These are phyloP conservation scores for Cyberlindnera americana DNA, from an alignment of 805 yeast species.

Conservation along the genomic window DNA sequence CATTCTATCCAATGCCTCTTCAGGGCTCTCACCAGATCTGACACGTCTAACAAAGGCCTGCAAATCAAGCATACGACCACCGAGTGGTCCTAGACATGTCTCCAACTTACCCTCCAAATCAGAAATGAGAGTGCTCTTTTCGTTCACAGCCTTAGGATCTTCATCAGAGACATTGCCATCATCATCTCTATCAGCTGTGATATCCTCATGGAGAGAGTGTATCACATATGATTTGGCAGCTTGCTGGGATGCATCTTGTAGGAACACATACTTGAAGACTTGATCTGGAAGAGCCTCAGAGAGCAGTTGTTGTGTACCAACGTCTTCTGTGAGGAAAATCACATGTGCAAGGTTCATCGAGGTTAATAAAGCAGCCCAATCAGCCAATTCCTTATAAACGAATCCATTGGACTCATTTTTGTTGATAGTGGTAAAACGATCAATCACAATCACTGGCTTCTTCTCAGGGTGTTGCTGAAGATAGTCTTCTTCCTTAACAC, in stretches of 20 bases:
- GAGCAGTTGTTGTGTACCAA: slow-evolving; percentile 67
- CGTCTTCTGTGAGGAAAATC: slow-evolving; percentile 80
- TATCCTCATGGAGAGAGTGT: slow-evolving; percentile 43
- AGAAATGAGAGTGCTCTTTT: slow-evolving; percentile 8
- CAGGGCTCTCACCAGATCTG: slow-evolving; percentile 80
- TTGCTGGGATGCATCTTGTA: slow-evolving; percentile 75
- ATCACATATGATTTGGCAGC: slow-evolving; percentile 71
- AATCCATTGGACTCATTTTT: slow-evolving; percentile 60
- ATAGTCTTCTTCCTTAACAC: slow-evolving; percentile 71
- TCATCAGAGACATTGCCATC: slow-evolving; percentile 30
- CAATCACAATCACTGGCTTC: slow-evolving; percentile 83
- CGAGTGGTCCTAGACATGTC: slow-evolving; percentile 65
- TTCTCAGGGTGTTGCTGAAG: slow-evolving; percentile 80
- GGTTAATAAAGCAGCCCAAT: slow-evolving; percentile 82
- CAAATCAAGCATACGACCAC: slow-evolving; percentile 92
- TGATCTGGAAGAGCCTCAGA: slow-evolving; percentile 78
- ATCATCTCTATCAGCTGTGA: slow-evolving; percentile 15
- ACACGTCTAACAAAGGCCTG: slow-evolving; percentile 88
- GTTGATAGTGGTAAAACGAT: slow-evolving; percentile 56
- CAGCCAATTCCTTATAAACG: slow-evolving; percentile 70
- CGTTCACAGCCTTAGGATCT: slow-evolving; percentile 20
- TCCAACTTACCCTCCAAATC: slow-evolving; percentile 41
- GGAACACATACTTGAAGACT: slow-evolving; percentile 68
- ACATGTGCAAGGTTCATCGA: slow-evolving; percentile 86
- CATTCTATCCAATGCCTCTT: slow-evolving; percentile 74